Base-by-base conservation (phyloP, 768 basidiomycete species). In the Mycena indigotica region DNA sequence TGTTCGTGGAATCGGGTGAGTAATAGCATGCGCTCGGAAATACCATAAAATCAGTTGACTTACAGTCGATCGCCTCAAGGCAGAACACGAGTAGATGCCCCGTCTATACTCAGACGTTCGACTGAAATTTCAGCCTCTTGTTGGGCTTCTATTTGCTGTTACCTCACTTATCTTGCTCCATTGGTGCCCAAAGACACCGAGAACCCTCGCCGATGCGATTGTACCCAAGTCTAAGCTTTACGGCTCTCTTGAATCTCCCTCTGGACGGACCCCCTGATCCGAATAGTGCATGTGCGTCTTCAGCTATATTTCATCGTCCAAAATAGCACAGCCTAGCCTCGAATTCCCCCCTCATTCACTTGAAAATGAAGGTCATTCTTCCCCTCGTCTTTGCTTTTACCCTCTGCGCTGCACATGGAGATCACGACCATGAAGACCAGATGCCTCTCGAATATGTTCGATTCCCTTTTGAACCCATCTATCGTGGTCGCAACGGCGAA, bases 371-470 rank as follows among this genome's bases (percentile, higher is more conserved):
- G 45, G 59, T 69, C 24, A 50, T 67, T 53, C 30, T 69, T 44
- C 54, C 75, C 23, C 52, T 68, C 25, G 35, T 72, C 48, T 50
- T 69, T 32, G 45, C 73, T 55, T 63, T 64, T 26, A 63, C 61
- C 28, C 56, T 67, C 32, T 73, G 66, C 24, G 64, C 69, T 50
- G 72, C 67, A 24, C 65, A 75, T 32, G 77, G 79, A 56, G 70
- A 75, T 24, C 70, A 71, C 44, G 74, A 81, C 66, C 69, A 71
- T 51, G 76, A 72, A 21, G 73, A 79, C 17, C 88, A 90, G 67
- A 75, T 86, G 63, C 87, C 88, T 40, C 68, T 88, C 40, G 86
- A 81, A 61, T 89, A 88, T 65, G 78, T 86, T 61, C 83, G 80
- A 48, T 89, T 79, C 64, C 89, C 88, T 12, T 81, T 78, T 67